Base-by-base conservation (phyloP, 73 alveolate species). In the Effrenium voratum region DNA sequence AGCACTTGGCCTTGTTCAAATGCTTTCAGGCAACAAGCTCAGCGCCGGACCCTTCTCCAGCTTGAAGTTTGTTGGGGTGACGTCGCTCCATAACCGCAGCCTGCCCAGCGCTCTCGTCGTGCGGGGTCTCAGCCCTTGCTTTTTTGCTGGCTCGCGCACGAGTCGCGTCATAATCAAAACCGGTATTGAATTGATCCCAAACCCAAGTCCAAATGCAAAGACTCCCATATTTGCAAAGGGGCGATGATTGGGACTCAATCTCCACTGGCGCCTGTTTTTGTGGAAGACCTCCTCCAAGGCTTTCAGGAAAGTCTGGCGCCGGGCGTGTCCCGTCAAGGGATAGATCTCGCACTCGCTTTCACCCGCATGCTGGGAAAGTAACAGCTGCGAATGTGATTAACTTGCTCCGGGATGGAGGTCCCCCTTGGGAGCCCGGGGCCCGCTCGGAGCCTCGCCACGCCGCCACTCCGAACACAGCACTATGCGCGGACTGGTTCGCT, bases 381-480 rank as follows among this genome's bases (percentile, higher is more conserved):
- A n/a, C n/a, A n/a, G n/a, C n/a, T n/a, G n/a, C n/a, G n/a, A n/a
- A n/a, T n/a, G n/a, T n/a, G n/a, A n/a, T n/a, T n/a, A n/a, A n/a
- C n/a, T n/a, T n/a, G n/a, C n/a, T n/a, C n/a, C n/a, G n/a, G n/a
- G n/a, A n/a, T n/a, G n/a, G n/a, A n/a, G n/a, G n/a, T n/a, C n/a
- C n/a, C n/a, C n/a, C n/a, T n/a, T n/a, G n/a, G n/a, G n/a, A n/a
- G n/a, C n/a, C n/a, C n/a, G 63, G 19, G 32, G 49, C 47, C 45
- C 36, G 36, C 73, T 72, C 34, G 47, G 49, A 2, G 88, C 91
- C 98, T 91, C 98, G 49, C 50, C 73, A 40, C 98, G 98, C 5
- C 98, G 98, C 98, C 98, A 91, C 84, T 91, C 98, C 30, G 98
- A 72, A 63, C 91, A 91, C 38, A 91, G 87, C 46, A 91, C 98